phyloP scores from a whole-genome alignment of 2,329 filamentous ascomycete genomes.

The Metarhizium brunneum region DNA sequence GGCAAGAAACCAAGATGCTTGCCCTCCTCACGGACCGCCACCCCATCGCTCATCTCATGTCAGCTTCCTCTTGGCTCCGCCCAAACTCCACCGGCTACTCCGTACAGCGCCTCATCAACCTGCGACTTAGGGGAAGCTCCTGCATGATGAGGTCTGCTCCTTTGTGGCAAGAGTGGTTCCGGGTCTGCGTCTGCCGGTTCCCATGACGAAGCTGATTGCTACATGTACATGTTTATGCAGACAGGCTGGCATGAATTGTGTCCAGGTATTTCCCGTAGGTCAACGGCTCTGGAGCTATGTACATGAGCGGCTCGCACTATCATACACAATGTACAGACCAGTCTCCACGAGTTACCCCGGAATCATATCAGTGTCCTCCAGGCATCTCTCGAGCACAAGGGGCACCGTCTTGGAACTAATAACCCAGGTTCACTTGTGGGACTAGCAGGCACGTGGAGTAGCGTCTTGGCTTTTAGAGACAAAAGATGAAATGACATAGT shows the following conservation, averaged over 20 bases:
- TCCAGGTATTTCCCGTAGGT: too few relatives aligned
- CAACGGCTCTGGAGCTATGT: too few relatives aligned
- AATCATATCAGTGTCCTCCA: background rate
- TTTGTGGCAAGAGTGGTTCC: background rate
- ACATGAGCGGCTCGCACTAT: too few relatives aligned
- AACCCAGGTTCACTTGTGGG: slow-evolving; percentile 1
- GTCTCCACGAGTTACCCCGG: background rate
- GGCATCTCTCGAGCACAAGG: background rate
- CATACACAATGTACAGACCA: too few relatives aligned
- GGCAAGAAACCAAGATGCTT: slow-evolving; percentile 6
- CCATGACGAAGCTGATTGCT: too few relatives aligned
- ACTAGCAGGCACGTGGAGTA: slow-evolving; percentile 7
- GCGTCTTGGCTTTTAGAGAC: slow-evolving; percentile 6
- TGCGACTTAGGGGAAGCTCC: background rate
- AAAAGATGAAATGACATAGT: background rate
- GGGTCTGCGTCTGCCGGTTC: too few relatives aligned
- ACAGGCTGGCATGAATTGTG: background rate
- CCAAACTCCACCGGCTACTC: background rate
- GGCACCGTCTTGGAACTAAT: background rate
- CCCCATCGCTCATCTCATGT: slow-evolving; percentile 10
- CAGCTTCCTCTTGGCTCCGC: slow-evolving; percentile 3
- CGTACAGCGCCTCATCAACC: background rate
- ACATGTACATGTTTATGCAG: background rate
- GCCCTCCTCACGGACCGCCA: slow-evolving; percentile 7
- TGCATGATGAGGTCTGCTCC: background rate